Percentiles rank a stretch among this genome's conserved stretches.
Conservation (phyloP, 768 basidiomycete genomes). For the Erythrobasidium yunnanense region DNA sequence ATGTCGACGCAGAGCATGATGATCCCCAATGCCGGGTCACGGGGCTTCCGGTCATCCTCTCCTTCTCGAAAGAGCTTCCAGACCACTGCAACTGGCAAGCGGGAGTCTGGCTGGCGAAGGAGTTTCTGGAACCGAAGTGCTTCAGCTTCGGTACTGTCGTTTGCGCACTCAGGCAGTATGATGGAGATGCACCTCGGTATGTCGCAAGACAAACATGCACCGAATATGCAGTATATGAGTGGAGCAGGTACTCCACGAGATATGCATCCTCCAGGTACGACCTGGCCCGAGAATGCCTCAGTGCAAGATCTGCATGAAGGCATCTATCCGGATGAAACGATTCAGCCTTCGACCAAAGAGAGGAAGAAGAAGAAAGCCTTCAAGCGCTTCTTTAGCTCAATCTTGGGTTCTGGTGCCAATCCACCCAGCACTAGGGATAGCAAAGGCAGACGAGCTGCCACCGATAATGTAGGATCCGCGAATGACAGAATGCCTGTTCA, state of each 20-base stretch:
- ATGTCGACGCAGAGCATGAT: constrained; percentile 22
- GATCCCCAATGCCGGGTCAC: not conserved
- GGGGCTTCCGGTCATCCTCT: constrained; percentile 23
- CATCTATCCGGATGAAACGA: constrained; percentile 8
- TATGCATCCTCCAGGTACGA: not conserved
- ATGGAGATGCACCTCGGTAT: constrained; percentile 39
- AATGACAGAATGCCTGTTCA: too few species aligned
- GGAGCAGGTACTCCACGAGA: not conserved
- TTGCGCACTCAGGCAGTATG: constrained; percentile 35
- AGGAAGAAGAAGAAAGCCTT: constrained; percentile 39
- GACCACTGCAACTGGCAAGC: constrained; percentile 10
- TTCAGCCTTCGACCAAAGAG: not conserved
- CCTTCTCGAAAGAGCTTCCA: constrained; percentile 28
- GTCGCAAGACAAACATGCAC: constrained; percentile 32
- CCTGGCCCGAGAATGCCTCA: constrained; percentile 4
- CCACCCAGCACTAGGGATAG: not conserved
- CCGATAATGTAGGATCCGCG: not conserved
- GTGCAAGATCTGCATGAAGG: constrained; percentile 16
- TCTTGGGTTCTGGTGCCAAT: constrained; percentile 25
- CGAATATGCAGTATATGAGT: constrained; percentile 16
- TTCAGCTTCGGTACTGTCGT: constrained; percentile 29
- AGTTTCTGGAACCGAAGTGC: constrained; percentile 32
- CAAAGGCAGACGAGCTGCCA: not conserved
- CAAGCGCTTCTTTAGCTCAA: constrained; percentile 37
- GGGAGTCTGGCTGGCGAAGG: constrained; percentile 11